Base-by-base conservation (phyloP, 495 filamentous ascomycete species). In the Penicillium verhagenii region DNA sequence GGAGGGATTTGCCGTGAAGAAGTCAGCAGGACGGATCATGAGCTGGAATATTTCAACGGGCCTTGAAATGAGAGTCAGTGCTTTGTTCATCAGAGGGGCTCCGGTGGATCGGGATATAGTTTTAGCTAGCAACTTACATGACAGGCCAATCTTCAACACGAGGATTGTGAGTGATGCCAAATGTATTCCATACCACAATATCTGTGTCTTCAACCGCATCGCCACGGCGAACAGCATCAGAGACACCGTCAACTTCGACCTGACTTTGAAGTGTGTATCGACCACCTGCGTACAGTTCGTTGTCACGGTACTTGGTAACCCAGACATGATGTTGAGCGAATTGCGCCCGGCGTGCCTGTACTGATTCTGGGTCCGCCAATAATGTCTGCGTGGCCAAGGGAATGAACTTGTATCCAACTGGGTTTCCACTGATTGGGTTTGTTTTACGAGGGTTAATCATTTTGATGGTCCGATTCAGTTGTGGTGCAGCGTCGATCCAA, bases 261-360 rank as follows among this genome's bases (percentile, higher is more conserved):
- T 73, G 70, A 23, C 85, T 89, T 72, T 96, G 92, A 57, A 96
- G 89, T 1, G 93, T 96, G 67, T 93, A 96, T 55, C 84, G 80
- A 1, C 92, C 92, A 18, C 87, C 92, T 0, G 93, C 86, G 63
- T 86, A 96, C 4, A 96, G 73, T 71, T 97, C 93, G 6, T 77
- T 83, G 37, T 96, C 92, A 6, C 72, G 76, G 70, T 96, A 85
- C 28, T 82, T 81, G 0, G 90, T 93, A 3, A 95, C 86, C 77
- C 92, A 97, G 40, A 97, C 77, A 58, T 90, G 87, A 57, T 88
- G 88, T 63, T 93, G 89, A 0, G 89, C 88, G 61, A 94, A 97
- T 67, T 95, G 91, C 10, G 91, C 90, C 2, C 92, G 83, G 53
- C 80, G 82, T 43, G 84, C 81, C 67, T 96, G 85, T 71, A 86